phyloP scores from a whole-genome alignment of 768 basidiomycete species.

The Phaffia tasmanica region DNA sequence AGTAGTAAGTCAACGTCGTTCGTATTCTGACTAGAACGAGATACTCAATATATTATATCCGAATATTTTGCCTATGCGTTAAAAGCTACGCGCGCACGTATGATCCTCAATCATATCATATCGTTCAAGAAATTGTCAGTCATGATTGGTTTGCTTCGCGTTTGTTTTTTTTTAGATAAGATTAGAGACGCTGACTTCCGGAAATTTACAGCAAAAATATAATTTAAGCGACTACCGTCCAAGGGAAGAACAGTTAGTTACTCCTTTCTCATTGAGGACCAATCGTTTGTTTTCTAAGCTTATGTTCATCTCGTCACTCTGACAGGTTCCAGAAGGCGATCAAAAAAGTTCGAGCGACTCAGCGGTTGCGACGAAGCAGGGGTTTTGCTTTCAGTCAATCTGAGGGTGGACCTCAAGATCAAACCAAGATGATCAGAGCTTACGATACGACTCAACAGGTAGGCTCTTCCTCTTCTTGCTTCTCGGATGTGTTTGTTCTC shows the following conservation, averaged over 20 bases:
- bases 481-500: background rate
- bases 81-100: conserved; percentile 81
- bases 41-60: background rate
- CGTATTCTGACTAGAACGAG: background rate
- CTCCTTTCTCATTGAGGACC: conserved; percentile 10
- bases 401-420: conserved; percentile 72
- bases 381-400: conserved; percentile 99
- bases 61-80: conserved; percentile 1
- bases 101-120: conserved; percentile 83
- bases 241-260: conserved; percentile 75
- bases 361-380: conserved; percentile 88
- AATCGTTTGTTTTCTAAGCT: conserved; percentile 34
- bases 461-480: background rate
- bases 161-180: too few relatives aligned
- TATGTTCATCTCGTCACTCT: background rate
- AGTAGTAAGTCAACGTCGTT: conserved; percentile 60
- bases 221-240: conserved; percentile 56
- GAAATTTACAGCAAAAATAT: conserved; percentile 15
- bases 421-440: conserved; percentile 67
- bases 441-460: conserved; percentile 65
- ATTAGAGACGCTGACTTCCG: conserved; percentile 52
- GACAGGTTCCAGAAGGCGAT: conserved; percentile 93
- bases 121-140: conserved; percentile 77
- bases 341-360: conserved; percentile 98
- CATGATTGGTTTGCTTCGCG: background rate